phyloP scores from a whole-genome alignment of 75 land plant species.

The Isoetes taiwanensis region DNA sequence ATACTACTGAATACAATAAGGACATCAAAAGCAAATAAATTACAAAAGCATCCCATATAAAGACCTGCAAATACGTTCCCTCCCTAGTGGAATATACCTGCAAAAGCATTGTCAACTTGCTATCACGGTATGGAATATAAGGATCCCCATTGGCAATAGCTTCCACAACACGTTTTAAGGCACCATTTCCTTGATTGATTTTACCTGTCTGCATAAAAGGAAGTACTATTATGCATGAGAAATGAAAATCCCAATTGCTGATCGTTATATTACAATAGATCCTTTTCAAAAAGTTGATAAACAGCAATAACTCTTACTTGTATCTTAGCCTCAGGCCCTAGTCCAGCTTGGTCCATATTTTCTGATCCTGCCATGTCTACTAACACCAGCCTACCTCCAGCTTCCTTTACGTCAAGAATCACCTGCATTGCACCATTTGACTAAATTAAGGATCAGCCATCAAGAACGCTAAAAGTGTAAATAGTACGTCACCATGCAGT shows the following conservation, averaged over 20 bases:
- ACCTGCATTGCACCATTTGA: conserved; percentile 34
- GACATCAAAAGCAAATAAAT: too few species aligned
- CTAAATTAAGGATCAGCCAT: not conserved
- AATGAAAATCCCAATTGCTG: too few species aligned
- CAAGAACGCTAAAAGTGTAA: not conserved
- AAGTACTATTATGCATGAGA: not conserved
- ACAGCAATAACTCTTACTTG: too few species aligned
- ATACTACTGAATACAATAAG: too few species aligned
- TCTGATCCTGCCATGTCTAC: conserved; percentile 99
- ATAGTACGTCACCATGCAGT: conserved; percentile 53
- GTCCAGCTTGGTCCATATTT: conserved; percentile 89
- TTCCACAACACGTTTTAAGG: conserved; percentile 91
- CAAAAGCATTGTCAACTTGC: conserved; percentile 92
- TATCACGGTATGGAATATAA: conserved; percentile 88
- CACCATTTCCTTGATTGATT: conserved; percentile 91
- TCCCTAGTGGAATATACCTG: too few species aligned
- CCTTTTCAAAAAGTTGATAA: too few species aligned
- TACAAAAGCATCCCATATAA: too few species aligned
- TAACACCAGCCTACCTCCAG: conserved; percentile 86
- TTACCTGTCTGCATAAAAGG: conserved; percentile 61
- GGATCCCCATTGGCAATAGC: conserved; percentile 95
- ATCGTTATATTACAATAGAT: too few species aligned
- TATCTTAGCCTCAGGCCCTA: conserved; percentile 82
- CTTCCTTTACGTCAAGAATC: conserved; percentile 70
- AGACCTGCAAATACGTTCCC: too few species aligned